Conservation (phyloP, 2,329 filamentous ascomycete genomes). For the Colletotrichum sp. region DNA sequence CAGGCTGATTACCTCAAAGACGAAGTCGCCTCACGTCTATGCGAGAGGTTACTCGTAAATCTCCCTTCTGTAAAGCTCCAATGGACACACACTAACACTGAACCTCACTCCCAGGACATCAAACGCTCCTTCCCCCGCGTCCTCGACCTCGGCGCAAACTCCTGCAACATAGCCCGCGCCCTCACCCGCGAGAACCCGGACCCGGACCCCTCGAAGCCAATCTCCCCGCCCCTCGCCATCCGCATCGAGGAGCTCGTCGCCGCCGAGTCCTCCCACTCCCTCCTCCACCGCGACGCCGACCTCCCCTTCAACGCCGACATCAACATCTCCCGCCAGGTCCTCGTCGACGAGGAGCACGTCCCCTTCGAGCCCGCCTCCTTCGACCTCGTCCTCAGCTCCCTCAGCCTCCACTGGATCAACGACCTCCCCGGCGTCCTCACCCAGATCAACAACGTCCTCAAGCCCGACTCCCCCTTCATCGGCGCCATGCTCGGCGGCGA, state of each 20-base stretch:
- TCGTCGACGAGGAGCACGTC: slow-evolving; percentile 78
- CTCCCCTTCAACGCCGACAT: slow-evolving; percentile 77
- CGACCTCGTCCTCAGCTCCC: slow-evolving; percentile 86
- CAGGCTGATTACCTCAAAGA: slow-evolving; percentile 92
- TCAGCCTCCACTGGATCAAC: slow-evolving; percentile 97
- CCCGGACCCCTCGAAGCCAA: slow-evolving; percentile 58
- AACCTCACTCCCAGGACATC: slow-evolving; percentile 72
- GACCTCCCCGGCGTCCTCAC: slow-evolving; percentile 85
- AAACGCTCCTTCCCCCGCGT: slow-evolving; percentile 84
- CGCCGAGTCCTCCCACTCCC: slow-evolving; percentile 77
- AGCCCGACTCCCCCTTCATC: slow-evolving; percentile 90
- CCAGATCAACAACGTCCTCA: slow-evolving; percentile 85
- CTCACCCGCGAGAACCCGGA: slow-evolving; percentile 75
- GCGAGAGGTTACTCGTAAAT: slow-evolving; percentile 80
- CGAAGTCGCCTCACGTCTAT: slow-evolving; percentile 83
- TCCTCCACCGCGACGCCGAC: slow-evolving; percentile 81
- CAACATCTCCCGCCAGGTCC: slow-evolving; percentile 73
- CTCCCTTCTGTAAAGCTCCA: neutral
- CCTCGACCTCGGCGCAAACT: slow-evolving; percentile 93
- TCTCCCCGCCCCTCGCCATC: slow-evolving; percentile 69
- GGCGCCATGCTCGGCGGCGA: slow-evolving; percentile 97
- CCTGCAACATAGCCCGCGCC: slow-evolving; percentile 89
- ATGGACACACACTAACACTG: neutral
- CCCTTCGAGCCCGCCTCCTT: slow-evolving; percentile 80
- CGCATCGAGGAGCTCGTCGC: slow-evolving; percentile 79